A percentile compares a stretch with the other conserved stretches of the same genome.
phyloP scores from a whole-genome alignment of 2,329 filamentous ascomycete species.

The Trichoderma citrinoviride region DNA sequence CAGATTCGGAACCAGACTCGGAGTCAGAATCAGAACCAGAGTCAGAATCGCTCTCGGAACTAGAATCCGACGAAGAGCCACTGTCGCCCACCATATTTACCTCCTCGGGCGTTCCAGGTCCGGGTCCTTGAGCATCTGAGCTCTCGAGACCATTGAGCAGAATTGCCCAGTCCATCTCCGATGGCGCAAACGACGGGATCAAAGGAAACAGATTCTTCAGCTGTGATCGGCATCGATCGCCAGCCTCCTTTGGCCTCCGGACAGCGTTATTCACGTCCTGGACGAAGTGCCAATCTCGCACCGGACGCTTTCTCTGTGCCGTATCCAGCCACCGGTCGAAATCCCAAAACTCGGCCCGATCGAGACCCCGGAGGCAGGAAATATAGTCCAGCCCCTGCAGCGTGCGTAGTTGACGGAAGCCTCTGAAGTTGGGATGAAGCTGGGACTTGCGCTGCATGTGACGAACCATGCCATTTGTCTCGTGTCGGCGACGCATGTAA shows the following conservation, averaged over 20 bases:
- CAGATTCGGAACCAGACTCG: neutral
- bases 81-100: too few species aligned
- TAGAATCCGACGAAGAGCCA: neutral
- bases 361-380: conserved; percentile 43
- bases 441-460: conserved; percentile 33
- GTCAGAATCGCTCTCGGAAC: neutral
- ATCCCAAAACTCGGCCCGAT: conserved; percentile 43
- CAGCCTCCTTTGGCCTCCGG: conserved; percentile 23
- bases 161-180: conserved; percentile 20
- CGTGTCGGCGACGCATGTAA: conserved; percentile 40
- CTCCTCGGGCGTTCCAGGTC: too few species aligned
- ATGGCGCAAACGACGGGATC: conserved; percentile 11
- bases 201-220: conserved; percentile 29
- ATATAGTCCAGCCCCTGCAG: conserved; percentile 48
- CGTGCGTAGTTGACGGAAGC: conserved; percentile 37
- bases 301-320: neutral
- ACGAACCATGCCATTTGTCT: conserved; percentile 28
- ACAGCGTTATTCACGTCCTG: conserved; percentile 30
- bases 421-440: conserved; percentile 42
- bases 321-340: conserved; percentile 31
- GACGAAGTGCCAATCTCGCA: conserved; percentile 35
- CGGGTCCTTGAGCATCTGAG: neutral
- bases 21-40: neutral
- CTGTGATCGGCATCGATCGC: conserved; percentile 19
- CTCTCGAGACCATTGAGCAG: neutral